These are phyloP conservation scores for Clathrospora elynae DNA, from an alignment of 2,329 filamentous ascomycete genomes.

Conservation along the genomic window DNA sequence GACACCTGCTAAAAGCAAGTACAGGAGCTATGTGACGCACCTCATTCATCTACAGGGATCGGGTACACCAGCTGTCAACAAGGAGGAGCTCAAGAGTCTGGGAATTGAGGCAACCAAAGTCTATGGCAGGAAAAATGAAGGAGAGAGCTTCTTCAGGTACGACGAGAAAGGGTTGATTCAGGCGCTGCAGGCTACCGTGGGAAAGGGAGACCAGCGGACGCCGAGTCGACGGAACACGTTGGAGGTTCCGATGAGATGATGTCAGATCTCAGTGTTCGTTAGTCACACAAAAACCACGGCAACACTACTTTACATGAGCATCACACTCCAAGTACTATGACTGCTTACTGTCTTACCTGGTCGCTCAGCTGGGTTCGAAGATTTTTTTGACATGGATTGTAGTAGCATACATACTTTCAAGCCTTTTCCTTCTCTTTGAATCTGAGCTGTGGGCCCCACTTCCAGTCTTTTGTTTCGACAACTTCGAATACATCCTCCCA, in stretches of 20 bases:
- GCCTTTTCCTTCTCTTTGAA: too few relatives aligned
- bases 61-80: constrained; percentile 72
- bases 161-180: constrained; percentile 75
- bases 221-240: constrained; percentile 64
- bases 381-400: too few relatives aligned
- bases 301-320: too few relatives aligned
- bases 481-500: constrained; percentile 5
- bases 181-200: constrained; percentile 77
- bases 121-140: constrained; percentile 70
- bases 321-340: too few relatives aligned
- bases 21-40: constrained; percentile 77
- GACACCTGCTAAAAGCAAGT: constrained; percentile 51
- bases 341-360: too few relatives aligned
- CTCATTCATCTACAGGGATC: constrained; percentile 77
- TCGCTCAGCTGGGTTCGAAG: too few relatives aligned
- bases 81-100: constrained; percentile 63
- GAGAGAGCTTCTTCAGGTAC: constrained; percentile 66
- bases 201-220: constrained; percentile 62
- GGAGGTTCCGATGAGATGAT: constrained; percentile 9
- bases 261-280: too few relatives aligned
- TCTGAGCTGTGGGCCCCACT: too few relatives aligned
- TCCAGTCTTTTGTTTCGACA: too few relatives aligned
- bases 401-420: too few relatives aligned
- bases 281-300: too few relatives aligned
- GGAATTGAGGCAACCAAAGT: constrained; percentile 79